Evolutionary conservation across 768 basidiomycete species (phyloP).

Genomic region (Hygrophorus pudorinus): DNA sequence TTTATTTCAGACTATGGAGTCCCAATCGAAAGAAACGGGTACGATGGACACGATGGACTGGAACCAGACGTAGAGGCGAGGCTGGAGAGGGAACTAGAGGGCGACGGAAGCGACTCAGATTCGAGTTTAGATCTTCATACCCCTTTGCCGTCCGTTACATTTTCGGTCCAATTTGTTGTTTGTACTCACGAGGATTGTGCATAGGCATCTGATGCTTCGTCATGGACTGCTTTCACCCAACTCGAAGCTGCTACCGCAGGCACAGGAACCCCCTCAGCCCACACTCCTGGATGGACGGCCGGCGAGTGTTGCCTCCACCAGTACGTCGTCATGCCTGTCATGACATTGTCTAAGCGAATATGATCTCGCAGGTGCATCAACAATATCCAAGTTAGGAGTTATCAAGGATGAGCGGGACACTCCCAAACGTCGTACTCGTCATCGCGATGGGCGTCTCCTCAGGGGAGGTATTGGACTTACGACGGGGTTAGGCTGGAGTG

Average conservation of each 20-base stretch:
- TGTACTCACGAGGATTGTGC: neutral
- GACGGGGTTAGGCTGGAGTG: constrained; percentile 68
- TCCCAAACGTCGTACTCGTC: constrained; percentile 41
- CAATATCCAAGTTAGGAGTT: constrained; percentile 29
- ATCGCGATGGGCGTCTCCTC: constrained; percentile 50
- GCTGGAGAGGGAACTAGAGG: constrained; percentile 15
- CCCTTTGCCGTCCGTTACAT: constrained; percentile 45
- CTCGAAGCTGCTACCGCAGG: constrained; percentile 46
- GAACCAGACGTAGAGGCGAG: constrained; percentile 9
- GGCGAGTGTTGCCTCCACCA: constrained; percentile 26
- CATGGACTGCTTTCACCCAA: constrained; percentile 58
- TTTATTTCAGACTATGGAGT: constrained; percentile 15
- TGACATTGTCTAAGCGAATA: constrained; percentile 5
- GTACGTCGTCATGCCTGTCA: constrained; percentile 16
- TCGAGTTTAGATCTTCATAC: constrained; percentile 63
- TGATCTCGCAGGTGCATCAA: neutral
- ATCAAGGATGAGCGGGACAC: constrained; percentile 52
- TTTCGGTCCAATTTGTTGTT: constrained; percentile 6
- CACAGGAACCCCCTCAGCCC: constrained; percentile 13
- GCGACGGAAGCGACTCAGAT: constrained; percentile 34
- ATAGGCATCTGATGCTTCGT: constrained; percentile 54
- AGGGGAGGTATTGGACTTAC: constrained; percentile 59
- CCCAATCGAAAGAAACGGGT: constrained; percentile 1
- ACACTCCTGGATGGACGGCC: constrained; percentile 17
- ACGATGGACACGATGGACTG: constrained; percentile 10